Base-by-base conservation (phyloP, 2,329 filamentous ascomycete species). In the Graphilbum ipis-grandicollis region DNA sequence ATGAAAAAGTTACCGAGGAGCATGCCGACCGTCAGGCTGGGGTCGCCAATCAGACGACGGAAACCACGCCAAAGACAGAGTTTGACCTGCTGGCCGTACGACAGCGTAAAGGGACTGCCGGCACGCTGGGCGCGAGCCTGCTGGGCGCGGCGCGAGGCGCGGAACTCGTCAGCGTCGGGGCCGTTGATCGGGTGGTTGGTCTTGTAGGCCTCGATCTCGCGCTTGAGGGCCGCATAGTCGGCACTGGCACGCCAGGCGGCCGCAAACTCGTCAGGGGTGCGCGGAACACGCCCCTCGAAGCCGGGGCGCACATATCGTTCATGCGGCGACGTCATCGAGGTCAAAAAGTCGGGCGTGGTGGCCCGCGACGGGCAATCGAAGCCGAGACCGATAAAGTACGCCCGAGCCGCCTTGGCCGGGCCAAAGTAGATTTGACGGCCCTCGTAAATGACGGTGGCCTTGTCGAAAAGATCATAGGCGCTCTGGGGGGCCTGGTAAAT, bases 21-120 rank as follows among this genome's bases (percentile, higher is more conserved):
- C 40, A 74, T 66, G 26, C 71, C 73, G 18, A 86, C 46, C 1
- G 79, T 82, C 46, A 90, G 60, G 49, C 70, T 79, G 17, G 80
- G 77, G 50, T 94, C 86, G 36, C 79, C 81, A 38, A 63, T 66
- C 8, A 93, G 63, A 36, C 86, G 74, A 49, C 74, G 71, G 60
- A 78, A 90, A 10, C 83, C 84, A 50, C 86, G 78, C 63, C 75
- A 75, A 34, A 93, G 60, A 52, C 85, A 93, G 12, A 94, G 71
- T 41, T 67, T 54, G 43, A 93, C 56, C 55, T 94, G 86, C 54
- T 86, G 75, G 4, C 41, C 35, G 45, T 78, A 81, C 0, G 83
- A 88, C 28, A 93, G 62, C 1, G 83, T 93, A 55, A 78, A 93
- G 0, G 86, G 84, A 2, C 83, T 92, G 52, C 72, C 71, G 34